These are phyloP conservation scores for Agapanthus africanus DNA, from an alignment of 106 monocot genomes.

Conservation along the genomic window DNA sequence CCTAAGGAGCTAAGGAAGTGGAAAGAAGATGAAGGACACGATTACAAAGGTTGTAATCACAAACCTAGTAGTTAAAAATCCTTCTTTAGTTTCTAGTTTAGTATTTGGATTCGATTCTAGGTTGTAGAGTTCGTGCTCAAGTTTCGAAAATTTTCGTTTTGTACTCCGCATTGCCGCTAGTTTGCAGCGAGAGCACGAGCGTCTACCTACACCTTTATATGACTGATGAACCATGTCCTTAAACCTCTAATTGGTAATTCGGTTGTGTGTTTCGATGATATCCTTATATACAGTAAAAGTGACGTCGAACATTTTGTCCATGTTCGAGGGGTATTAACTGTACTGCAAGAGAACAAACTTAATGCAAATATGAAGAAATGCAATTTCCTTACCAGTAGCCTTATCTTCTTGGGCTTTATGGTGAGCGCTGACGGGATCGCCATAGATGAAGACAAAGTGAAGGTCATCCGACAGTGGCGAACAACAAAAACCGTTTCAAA, in stretches of 20 bases:
- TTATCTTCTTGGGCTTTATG: conserved; percentile 10
- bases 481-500: not conserved
- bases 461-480: not conserved
- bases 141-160: too few relatives aligned
- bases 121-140: too few relatives aligned
- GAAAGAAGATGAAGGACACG: too few relatives aligned
- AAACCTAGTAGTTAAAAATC: too few relatives aligned
- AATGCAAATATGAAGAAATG: conserved; percentile 6
- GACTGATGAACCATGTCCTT: not conserved
- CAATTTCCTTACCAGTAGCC: not conserved
- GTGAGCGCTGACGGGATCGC: not conserved
- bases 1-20: too few relatives aligned
- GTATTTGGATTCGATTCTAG: too few relatives aligned
- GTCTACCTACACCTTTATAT: too few relatives aligned
- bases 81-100: too few relatives aligned
- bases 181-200: too few relatives aligned
- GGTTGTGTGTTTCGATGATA: conserved; percentile 12
- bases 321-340: not conserved
- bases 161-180: too few relatives aligned
- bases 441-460: conserved; percentile 7
- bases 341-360: not conserved
- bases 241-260: not conserved
- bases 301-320: not conserved
- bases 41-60: too few relatives aligned
- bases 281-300: conserved; percentile 6